phyloP scores from a whole-genome alignment of 2,329 filamentous ascomycete species.

The Coniochaeta sp. region DNA sequence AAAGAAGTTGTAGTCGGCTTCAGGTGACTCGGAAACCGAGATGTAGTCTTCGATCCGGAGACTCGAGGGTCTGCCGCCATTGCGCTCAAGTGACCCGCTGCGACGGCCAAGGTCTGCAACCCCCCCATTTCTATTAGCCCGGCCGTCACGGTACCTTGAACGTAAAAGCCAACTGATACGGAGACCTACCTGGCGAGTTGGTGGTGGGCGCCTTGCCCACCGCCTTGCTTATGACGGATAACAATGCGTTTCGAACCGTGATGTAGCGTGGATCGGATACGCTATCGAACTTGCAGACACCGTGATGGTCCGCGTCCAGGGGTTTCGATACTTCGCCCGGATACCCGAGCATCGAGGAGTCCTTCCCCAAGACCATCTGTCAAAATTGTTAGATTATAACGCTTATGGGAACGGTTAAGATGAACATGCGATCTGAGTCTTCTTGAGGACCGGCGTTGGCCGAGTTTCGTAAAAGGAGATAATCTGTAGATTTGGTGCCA shows the following conservation, averaged over 20 bases:
- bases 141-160: too few species aligned
- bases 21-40: background rate
- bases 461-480: slow-evolving; percentile 20
- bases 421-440: too few species aligned
- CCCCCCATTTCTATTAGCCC: too few species aligned
- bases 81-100: background rate
- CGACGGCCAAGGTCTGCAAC: too few species aligned
- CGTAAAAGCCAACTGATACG: too few species aligned
- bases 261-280: background rate
- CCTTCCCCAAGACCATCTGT: slow-evolving; percentile 17
- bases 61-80: background rate
- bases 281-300: slow-evolving; percentile 1
- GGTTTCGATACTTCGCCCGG: background rate
- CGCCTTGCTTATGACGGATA: background rate
- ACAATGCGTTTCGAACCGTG: background rate
- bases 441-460: slow-evolving; percentile 6
- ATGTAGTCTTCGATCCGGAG: background rate
- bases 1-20: slow-evolving; percentile 8
- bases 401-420: too few species aligned
- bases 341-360: slow-evolving; percentile 23
- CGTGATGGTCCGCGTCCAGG: slow-evolving; percentile 1
- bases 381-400: background rate
- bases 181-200: background rate
- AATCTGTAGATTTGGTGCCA: slow-evolving; percentile 15
- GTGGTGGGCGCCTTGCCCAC: too few species aligned